Evolutionary conservation across 2,329 filamentous ascomycete species (phyloP), one percentile per base, ranked within the genome.

Genomic region (Beauveria sp.): DNA sequence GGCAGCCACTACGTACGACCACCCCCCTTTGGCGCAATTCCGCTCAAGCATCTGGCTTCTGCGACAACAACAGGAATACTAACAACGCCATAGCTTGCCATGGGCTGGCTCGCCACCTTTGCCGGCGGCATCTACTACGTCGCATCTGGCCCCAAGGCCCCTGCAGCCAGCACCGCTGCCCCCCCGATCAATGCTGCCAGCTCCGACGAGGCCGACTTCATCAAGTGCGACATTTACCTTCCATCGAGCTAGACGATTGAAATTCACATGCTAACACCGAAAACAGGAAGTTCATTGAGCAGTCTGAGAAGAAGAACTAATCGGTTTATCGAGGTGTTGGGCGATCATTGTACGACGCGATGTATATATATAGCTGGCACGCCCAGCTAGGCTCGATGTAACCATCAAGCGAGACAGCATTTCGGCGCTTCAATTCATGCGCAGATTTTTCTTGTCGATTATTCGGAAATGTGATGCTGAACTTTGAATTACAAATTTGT

Each of bases 151-250:
- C 72, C 77, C 71, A 78, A 77, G 66, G 75, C 75, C 66, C 50
- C 59, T 31, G 67, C 73, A 54, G 74, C 77, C 49, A 77, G 79
- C 65, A 68, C 71, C 52, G 76, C 79, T 63, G 72, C 80, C 55
- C 83, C 83, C 65, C 83, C 83, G 56, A 83, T 86, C 78, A 85
- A 86, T 73, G 83, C 83, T 64, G 80, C 81, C 58, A 84, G 79
- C 76, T 78, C 82, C 69, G 83, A 85, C 71, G 83, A 86, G 77
- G 82, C 80, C 73, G 82, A 85, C 72, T 86, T 86, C 75, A 85
- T 86, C 79, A 84, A 85, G 83, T 86, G 74, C 77, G 80, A 64
- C 31, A 50, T 56, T 52, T 55, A 50, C 34, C 28, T 40, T 22
- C 24, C 50, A 62, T 55, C 22, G 22, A 5, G n/a, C 9, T 18